Evolutionary conservation across 2,329 filamentous ascomycete species (phyloP), one percentile per base, ranked within the genome.

Genomic region (Hypoxylon sp.): DNA sequence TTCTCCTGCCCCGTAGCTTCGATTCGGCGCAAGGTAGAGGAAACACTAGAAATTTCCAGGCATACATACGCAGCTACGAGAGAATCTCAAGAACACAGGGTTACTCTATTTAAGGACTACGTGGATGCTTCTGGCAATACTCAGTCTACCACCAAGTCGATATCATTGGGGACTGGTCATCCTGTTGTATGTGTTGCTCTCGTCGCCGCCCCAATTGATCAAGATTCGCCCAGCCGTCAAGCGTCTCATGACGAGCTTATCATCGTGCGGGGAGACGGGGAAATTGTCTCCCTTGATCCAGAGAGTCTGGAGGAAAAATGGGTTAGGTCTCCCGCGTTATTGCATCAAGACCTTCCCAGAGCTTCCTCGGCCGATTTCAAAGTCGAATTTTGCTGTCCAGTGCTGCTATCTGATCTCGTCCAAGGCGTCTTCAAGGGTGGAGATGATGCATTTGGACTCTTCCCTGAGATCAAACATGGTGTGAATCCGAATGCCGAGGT

Each of bases 1-100:
- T 90, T 91, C 76, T 88, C 88, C 59, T 91, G 89, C 78, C 79
- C 88, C 8, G 86, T 88, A 19, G 85, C 84, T 77, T 91, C 89
- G 14, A 77, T 90, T 46, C 84, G 87, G 71, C 81, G 84, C 69
- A 84, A 87, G 72, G 81, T 81, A 50, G 78, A 84, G 10, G 82
- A 82, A 22, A 81, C 79, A 60, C 84, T 79, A 69, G 83, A 85
- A 65, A 80, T 87, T 33, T 82, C 84, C 44, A 84, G 89, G 72
- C 88, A 88, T 74, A 91, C 89, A 2, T 91, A 90, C 72, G 84
- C 87, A 46, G 86, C 88, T 6, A 90, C 86, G 0, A 80, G 81
- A 63, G 82, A 86, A 55, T 79, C 81, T 0, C 78, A 81, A 1
- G 80, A 83, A 37, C 80, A 83, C 42, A 86, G 86, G 73, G 80